phyloP scores from a whole-genome alignment of 352 stramenopile genomes.

The Hyphochytrium catenoides region DNA sequence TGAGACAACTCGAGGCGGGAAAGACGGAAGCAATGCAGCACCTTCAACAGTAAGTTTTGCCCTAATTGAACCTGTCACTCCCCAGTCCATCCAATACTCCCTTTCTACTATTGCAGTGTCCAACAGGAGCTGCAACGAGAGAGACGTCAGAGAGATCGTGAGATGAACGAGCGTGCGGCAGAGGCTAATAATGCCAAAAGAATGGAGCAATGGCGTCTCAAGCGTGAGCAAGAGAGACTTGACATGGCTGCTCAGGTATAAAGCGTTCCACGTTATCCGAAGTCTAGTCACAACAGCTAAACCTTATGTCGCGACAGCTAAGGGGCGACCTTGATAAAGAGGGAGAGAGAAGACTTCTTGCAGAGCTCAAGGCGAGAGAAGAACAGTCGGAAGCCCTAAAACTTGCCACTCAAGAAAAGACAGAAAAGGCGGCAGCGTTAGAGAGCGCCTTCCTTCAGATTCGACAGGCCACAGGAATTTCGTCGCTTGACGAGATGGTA shows the following conservation, averaged over 20 bases:
- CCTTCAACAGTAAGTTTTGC: constrained; percentile 31
- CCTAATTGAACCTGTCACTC: background rate
- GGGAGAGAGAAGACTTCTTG: constrained; percentile 24
- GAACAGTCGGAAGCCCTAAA: constrained; percentile 22
- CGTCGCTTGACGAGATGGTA: constrained; percentile 23
- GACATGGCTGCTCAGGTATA: constrained; percentile 33
- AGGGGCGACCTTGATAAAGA: constrained; percentile 35
- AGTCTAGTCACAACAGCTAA: background rate
- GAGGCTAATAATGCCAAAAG: constrained; percentile 45
- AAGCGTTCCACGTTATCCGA: no score
- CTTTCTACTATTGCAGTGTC: constrained; percentile 5
- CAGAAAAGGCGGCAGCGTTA: constrained; percentile 34
- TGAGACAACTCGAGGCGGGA: constrained; percentile 40
- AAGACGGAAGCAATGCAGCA: constrained; percentile 40
- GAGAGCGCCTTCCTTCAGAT: constrained; percentile 30
- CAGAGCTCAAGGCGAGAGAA: constrained; percentile 30
- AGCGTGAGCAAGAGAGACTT: constrained; percentile 33
- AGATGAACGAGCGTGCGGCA: constrained; percentile 44
- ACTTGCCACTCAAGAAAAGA: constrained; percentile 30
- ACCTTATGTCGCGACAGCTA: constrained; percentile 8
- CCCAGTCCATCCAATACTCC: background rate
- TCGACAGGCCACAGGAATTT: constrained; percentile 30
- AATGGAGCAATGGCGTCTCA: constrained; percentile 43
- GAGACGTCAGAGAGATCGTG: constrained; percentile 23
- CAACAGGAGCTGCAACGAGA: constrained; percentile 40